phyloP scores from a whole-genome alignment of 306 rosid genomes.

The Castanopsis chinensis region DNA sequence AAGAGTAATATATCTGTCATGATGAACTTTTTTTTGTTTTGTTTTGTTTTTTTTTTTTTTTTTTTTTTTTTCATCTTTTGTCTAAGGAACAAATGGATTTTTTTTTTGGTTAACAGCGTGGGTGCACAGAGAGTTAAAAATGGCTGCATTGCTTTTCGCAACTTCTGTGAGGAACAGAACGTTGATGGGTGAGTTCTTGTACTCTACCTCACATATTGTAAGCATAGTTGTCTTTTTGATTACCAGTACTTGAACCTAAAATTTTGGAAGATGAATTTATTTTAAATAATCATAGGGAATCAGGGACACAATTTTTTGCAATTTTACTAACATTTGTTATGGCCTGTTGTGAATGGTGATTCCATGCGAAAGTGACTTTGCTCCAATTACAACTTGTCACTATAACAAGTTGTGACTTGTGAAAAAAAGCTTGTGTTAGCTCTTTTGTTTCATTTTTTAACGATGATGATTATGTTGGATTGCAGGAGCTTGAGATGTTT shows the following conservation, averaged over 20 bases:
- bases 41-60: background rate
- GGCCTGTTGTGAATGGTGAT: no score
- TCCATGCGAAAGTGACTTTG: no score
- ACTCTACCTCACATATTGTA: background rate
- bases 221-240: background rate
- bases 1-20: background rate
- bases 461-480: slow-evolving; percentile 12
- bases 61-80: background rate
- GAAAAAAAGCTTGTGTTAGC: no score
- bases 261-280: background rate
- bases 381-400: no score
- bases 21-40: no score
- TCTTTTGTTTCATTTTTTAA: slow-evolving; percentile 1
- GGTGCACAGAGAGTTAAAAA: slow-evolving; percentile 93
- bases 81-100: slow-evolving; percentile 19
- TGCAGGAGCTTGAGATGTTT: slow-evolving; percentile 82
- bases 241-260: background rate
- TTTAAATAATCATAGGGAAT: background rate
- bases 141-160: slow-evolving; percentile 81
- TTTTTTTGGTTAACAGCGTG: slow-evolving; percentile 50
- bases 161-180: slow-evolving; percentile 78
- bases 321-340: no score
- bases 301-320: no score
- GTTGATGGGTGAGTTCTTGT: slow-evolving; percentile 68
- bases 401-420: no score